Evolutionary conservation across 1,139 yeast genomes (phyloP), one percentile per base, ranked within the genome.

Genomic region (Magnusiomyces suaveolens): DNA sequence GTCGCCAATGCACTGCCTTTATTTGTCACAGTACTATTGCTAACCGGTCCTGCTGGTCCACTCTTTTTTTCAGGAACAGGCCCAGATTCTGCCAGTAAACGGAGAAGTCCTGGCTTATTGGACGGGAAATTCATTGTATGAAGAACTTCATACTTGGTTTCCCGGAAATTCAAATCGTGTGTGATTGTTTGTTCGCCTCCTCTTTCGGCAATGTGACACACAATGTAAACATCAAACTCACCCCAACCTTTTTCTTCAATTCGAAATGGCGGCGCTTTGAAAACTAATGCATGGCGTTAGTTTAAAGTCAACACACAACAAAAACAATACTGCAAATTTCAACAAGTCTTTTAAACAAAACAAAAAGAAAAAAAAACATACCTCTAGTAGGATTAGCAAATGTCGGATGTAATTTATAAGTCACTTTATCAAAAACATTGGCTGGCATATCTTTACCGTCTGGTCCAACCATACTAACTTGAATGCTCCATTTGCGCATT

Each of bases 241-340:
- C 98, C 98, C 98, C 98, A 92, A 51, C 98, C 98, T 73, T 88
- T 85, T 70, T 92, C 98, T 67, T 83, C 87, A 54, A 92, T 84
- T 66, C 74, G 79, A 72, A 90, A 92, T n/a, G 98, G 98, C 21
- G 87, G 81, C 64, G 83, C 83, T 65, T 87, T 88, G 64, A 88
- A 70, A 6, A 85, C 76, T 56, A 29, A 29, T 29, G 36, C 12
- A 8, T 29, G 12, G 6, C 12, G 36, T 29, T 29, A 29, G 36
- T 29, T 8, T 29, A 29, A 6, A 29, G 12, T 29, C 36, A 29
- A 29, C 36, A n/a, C n/a, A n/a, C n/a, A n/a, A n/a, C n/a, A n/a
- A n/a, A n/a, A n/a, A n/a, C n/a, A n/a, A n/a, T n/a, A n/a, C n/a
- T n/a, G n/a, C n/a, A n/a, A n/a, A n/a, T n/a, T n/a, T n/a, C n/a